Percentiles rank a stretch among this genome's conserved stretches.
phyloP scores from a whole-genome alignment of 140 eudicot species.

The Stevia rebaudiana region DNA sequence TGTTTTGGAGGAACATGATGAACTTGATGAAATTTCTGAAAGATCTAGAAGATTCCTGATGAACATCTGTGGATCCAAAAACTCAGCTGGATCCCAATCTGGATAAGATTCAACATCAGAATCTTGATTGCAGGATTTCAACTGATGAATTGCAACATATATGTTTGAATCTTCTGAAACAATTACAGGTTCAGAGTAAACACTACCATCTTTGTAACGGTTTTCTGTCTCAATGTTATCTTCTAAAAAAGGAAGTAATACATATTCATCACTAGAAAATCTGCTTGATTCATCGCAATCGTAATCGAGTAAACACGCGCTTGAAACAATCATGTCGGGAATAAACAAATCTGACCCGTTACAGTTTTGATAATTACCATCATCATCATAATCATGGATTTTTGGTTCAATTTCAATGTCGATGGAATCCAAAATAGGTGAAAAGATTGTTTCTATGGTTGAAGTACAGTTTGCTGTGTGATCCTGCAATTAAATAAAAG shows the following conservation, averaged over 20 bases:
- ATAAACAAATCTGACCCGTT: constrained; percentile 65
- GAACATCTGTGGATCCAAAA: constrained; percentile 79
- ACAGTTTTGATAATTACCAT: constrained; percentile 55
- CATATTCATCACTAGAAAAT: constrained; percentile 52
- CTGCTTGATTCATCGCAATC: constrained; percentile 51
- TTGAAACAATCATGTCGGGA: constrained; percentile 79
- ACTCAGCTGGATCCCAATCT: constrained; percentile 61
- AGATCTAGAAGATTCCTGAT: constrained; percentile 61
- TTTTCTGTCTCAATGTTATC: constrained; percentile 42
- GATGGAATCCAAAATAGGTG: constrained; percentile 50
- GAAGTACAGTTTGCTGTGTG: constrained; percentile 38
- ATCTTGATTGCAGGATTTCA: constrained; percentile 54
- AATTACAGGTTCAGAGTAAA: constrained; percentile 28
- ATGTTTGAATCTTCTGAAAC: constrained; percentile 57
- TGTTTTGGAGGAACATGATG: constrained; percentile 35
- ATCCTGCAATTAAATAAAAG: constrained; percentile 38
- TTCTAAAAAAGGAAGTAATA: constrained; percentile 64
- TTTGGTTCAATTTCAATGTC: constrained; percentile 35
- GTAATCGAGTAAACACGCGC: constrained; percentile 51
- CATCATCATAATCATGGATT: constrained; percentile 32
- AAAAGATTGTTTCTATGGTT: constrained; percentile 57
- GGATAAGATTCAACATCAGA: constrained; percentile 39
- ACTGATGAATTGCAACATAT: constrained; percentile 65
- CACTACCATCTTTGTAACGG: constrained; percentile 5
- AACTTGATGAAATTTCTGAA: constrained; percentile 37